Evolutionary conservation across 768 basidiomycete species (phyloP), one percentile per base, ranked within the genome.

Genomic region (Termitomyces sp.): DNA sequence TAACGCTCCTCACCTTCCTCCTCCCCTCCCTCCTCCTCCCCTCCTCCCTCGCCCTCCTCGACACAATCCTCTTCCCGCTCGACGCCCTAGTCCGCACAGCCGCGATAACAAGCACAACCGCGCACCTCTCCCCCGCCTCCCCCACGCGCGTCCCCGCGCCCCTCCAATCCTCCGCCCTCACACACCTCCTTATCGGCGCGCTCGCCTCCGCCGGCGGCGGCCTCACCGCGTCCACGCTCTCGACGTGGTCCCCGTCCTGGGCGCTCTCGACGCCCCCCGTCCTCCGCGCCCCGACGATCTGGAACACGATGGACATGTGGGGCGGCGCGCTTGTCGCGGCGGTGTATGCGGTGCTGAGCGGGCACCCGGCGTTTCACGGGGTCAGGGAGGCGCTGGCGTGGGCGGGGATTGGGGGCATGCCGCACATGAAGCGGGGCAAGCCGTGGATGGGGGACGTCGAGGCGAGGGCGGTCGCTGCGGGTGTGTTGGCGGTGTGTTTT

Each of bases 291-390:
- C 76, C 72, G 5, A 75, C 72, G 2, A 72, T 74, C 45, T 72
- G 73, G 58, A 74, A 70, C 8, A 78, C 75, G 1, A 64, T 82
- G 18, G 82, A 82, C 61, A 65, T 82, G 0, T 82, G 81, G 82
- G 80, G 73, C 55, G 82, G 82, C 39, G 73, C 78, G 8, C 60
- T 81, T 3, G 76, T 77, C 9, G 79, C 64, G 5, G 62, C 51
- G 0, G 66, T 64, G 22, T 51, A 62, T 51, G 65, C 55, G 18
- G 28, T 53, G 3, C 28, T 59, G 18, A 57, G 53, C 0, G 59
- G 60, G 15, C 44, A 55, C 15, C 36, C 29, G 18, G 60, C 64
- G 39, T 66, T 65, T 42, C 4, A 1, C 1, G 51, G 51, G 1
- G 33, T 62, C 1, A 51, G 52, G 29, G 16, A 31, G 39, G 16